Evolutionary conservation across 805 yeast genomes (phyloP).

Genomic region (Candida qinlingensis): DNA sequence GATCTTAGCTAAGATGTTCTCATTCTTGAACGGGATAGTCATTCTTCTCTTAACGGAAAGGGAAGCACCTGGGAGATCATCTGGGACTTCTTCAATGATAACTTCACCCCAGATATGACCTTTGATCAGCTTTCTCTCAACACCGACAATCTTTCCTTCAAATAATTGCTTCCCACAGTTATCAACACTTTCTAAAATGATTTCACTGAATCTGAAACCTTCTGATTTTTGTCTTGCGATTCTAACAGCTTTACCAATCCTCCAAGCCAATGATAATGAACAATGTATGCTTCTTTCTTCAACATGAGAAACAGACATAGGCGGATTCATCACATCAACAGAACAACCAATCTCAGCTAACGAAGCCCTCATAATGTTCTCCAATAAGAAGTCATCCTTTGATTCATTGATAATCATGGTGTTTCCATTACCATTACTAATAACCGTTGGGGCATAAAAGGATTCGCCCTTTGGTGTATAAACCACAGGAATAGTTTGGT

Average conservation of each 20-base stretch:
- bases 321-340: constrained; percentile 28
- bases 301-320: constrained; percentile 30
- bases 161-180: constrained; percentile 33
- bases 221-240: constrained; percentile 34
- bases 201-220: constrained; percentile 30
- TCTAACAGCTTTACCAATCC: constrained; percentile 40
- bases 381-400: constrained; percentile 26
- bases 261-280: constrained; percentile 38
- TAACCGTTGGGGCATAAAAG: constrained; percentile 25
- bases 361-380: constrained; percentile 36
- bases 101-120: constrained; percentile 44
- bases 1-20: constrained; percentile 34
- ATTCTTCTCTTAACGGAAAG: constrained; percentile 12
- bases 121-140: constrained; percentile 35
- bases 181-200: constrained; percentile 34
- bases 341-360: constrained; percentile 38
- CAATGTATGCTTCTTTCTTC: constrained; percentile 24
- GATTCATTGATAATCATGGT: constrained; percentile 27
- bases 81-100: constrained; percentile 23
- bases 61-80: too few relatives aligned
- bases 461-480: constrained; percentile 17
- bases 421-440: constrained; percentile 39
- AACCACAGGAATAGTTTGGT: constrained; percentile 30
- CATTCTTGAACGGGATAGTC: constrained; percentile 43
- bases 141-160: constrained; percentile 38